Base-by-base conservation (phyloP, 2,329 filamentous ascomycete species). In the Thyridium curvatum region DNA sequence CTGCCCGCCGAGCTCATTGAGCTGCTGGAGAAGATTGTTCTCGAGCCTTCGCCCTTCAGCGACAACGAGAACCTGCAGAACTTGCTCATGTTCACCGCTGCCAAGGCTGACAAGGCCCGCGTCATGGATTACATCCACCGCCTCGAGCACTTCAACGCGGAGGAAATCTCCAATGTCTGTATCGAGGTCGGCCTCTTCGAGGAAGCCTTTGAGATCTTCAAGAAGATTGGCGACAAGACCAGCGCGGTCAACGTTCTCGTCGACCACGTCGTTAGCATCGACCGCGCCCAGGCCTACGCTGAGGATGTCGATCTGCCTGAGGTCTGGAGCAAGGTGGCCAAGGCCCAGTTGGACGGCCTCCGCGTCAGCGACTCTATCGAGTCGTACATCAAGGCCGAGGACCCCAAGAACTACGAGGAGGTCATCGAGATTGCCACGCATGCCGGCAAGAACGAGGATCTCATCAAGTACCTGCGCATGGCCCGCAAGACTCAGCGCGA, bases 41-140 rank as follows among this genome's bases (percentile, higher is more conserved):
- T 98, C n/a, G 93, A 98, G 71, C 94, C 93, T n/a, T 94, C 91
- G 4, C 87, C 87, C 5, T 98, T 98, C 73, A 96, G 88, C 54
- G 94, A 98, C 66, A 98, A 98, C 64, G 79, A 88, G 55, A 96
- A 87, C 60, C 73, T 98, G 41, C 94, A 98, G 66, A 98, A 98
- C 64, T 68, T 98, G 43, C 79, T 98, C 45, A 87, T 98, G 72
- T 83, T 97, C 55, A 98, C 93, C 18, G 93, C 94, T 33, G 89
- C 89, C 52, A 96, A 96, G 71, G 90, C 93, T 12, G 94, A 98
- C 63, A 95, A 96, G 70, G 78, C 83, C 37, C 86, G 89, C 52
- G 82, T 98, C 41, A 94, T 95, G 80, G 86, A 91, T 58, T 98
- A 98, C 67, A 93, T 98, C 49, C 86, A 96, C 60, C 82, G 86